Percentiles rank a stretch among this genome's conserved stretches.
phyloP scores from a whole-genome alignment of 2,329 filamentous ascomycete genomes.

The Zymoseptoria pseudotritici region DNA sequence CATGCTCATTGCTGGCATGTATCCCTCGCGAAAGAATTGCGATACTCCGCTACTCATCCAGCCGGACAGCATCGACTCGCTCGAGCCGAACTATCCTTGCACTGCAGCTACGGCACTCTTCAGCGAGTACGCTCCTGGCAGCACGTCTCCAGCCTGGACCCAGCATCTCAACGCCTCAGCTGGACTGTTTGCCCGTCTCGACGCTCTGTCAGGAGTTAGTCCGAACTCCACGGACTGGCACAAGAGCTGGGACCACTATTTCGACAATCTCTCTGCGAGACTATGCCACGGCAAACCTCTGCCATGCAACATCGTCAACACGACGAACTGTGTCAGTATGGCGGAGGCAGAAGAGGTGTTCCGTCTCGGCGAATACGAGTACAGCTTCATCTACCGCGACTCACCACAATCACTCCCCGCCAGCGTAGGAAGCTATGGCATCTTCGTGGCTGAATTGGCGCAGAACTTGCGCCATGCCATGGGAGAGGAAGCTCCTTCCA shows the following conservation, averaged over 20 bases:
- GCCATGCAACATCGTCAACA: constrained; percentile 55
- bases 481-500: constrained; percentile 33
- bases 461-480: constrained; percentile 51
- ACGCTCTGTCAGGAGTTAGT: constrained; percentile 60
- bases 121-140: constrained; percentile 40
- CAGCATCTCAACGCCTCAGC: constrained; percentile 53
- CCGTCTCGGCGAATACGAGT: constrained; percentile 72
- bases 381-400: constrained; percentile 69
- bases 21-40: constrained; percentile 31
- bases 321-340: constrained; percentile 53
- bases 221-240: constrained; percentile 56
- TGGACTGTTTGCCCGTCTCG: constrained; percentile 53
- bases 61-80: constrained; percentile 55
- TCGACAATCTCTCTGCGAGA: constrained; percentile 71
- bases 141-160: constrained; percentile 49
- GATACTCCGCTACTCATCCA: constrained; percentile 39
- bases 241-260: constrained; percentile 70
- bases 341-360: constrained; percentile 62
- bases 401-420: constrained; percentile 54
- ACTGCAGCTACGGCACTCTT: constrained; percentile 41
- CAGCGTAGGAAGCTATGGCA: constrained; percentile 56
- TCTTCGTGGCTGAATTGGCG: constrained; percentile 67
- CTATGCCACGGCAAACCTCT: constrained; percentile 68
- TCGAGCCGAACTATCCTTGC: constrained; percentile 69
- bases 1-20: constrained; percentile 68